Base-by-base conservation (phyloP, 2,329 filamentous ascomycete genomes). In the Fusarium fracticaudum region DNA sequence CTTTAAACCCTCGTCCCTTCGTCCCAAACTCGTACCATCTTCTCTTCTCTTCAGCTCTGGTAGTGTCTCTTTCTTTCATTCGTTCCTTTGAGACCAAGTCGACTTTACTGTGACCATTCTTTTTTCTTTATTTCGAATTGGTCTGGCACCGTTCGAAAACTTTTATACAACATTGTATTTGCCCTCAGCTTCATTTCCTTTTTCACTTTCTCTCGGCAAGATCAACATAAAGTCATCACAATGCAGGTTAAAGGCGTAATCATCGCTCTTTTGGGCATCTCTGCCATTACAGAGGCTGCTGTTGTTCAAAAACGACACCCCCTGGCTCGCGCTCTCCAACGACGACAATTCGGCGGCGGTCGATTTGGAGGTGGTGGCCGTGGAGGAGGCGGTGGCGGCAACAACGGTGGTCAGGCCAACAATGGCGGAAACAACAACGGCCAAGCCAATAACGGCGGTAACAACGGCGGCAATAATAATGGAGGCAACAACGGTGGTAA, bases 191-290 rank as follows among this genome's bases (percentile, higher is more conserved):
- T 43, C 45, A 64, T 62, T 67, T 72, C 69, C 70, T 43, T 59
- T 54, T 69, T 44, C 26, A 54, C 62, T 44, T 37, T 68, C 66
- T 67, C 75, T 68, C 71, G 74, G 75, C 79, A 78, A 77, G 37
- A 51, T 54, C 44, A 40, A 61, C 26, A 50, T 69, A 67, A 53
- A 64, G 64, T 69, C 69, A 51, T 63, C 83, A 87, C 77, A 54
- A 90, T 90, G 88, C 85, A 88, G 79, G 78, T 88, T 79, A 88
- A 88, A 80, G 83, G 82, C 68, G 77, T 87, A 53, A 74, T 89
- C 69, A 69, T 87, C 54, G 84, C 86, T 82, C 84, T 90, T 29
- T 71, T 87, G 79, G 85, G 88, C 80, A 78, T 88, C 69, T 80
- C 84, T 57, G 82, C 82, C 64, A 78, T 85, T 50, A 78, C 83